Evolutionary conservation across 768 basidiomycete species (phyloP).

Genomic region (Lactifluus piperatus): DNA sequence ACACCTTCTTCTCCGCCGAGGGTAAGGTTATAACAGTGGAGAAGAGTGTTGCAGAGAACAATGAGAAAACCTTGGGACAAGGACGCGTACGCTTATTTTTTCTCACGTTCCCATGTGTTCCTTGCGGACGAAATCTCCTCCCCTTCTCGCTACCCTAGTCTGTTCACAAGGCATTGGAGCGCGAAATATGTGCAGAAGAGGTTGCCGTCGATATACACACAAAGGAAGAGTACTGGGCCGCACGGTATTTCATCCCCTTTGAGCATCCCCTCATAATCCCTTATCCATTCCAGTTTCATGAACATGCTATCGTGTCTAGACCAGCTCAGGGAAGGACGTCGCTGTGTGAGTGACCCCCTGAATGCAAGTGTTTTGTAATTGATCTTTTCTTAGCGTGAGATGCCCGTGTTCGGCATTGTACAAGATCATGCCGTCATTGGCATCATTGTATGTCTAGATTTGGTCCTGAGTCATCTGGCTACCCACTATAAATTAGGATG

Average conservation of each 20-base stretch:
- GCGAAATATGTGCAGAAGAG: conserved; percentile 54
- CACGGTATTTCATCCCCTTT: conserved; percentile 40
- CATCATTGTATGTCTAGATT: conserved; percentile 47
- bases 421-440: conserved; percentile 59
- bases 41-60: conserved; percentile 40
- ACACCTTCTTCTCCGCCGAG: conserved; percentile 42
- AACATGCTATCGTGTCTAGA: conserved; percentile 64
- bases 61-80: conserved; percentile 44
- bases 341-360: conserved; percentile 38
- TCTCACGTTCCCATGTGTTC: neutral
- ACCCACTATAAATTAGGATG: conserved; percentile 36
- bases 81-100: conserved; percentile 41
- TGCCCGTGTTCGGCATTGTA: conserved; percentile 75
- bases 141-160: conserved; percentile 31
- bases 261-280: neutral
- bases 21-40: conserved; percentile 56
- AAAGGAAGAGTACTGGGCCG: conserved; percentile 69
- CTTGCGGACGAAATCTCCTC: neutral
- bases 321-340: conserved; percentile 38
- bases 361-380: neutral
- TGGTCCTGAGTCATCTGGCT: neutral
- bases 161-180: conserved; percentile 71
- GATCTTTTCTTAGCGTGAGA: conserved; percentile 50
- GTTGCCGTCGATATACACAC: conserved; percentile 42
- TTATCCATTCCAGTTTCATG: conserved; percentile 43